These are phyloP conservation scores for Erodium trifolium DNA, from an alignment of 441 rosid genomes.

Conservation along the genomic window DNA sequence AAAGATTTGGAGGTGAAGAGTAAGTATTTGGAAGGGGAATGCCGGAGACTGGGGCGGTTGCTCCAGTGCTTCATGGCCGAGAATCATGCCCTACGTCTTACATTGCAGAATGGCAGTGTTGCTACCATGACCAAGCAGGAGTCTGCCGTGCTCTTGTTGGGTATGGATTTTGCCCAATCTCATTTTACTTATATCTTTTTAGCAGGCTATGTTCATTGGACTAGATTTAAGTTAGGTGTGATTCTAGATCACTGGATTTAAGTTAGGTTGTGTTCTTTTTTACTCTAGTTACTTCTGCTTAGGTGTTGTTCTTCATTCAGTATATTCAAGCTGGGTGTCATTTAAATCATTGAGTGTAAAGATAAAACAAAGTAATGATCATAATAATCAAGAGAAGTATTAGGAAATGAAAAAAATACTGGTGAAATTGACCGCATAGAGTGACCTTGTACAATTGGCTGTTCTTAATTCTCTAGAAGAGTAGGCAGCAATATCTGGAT, in stretches of 20 bases:
- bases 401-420: neutral
- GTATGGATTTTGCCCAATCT: slow-evolving; percentile 27
- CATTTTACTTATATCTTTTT: no score
- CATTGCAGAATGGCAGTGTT: slow-evolving; percentile 49
- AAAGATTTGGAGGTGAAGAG: slow-evolving; percentile 75
- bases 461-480: neutral
- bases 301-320: neutral
- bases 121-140: slow-evolving; percentile 81
- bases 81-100: slow-evolving; percentile 63
- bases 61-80: slow-evolving; percentile 68
- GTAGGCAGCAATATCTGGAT: neutral
- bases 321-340: neutral
- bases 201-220: no score
- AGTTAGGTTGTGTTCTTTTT: no score
- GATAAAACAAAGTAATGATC: neutral
- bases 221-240: no score
- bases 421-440: slow-evolving; percentile 2
- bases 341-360: neutral
- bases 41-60: slow-evolving; percentile 65
- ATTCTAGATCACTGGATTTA: neutral
- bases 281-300: neutral
- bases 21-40: slow-evolving; percentile 71
- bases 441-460: neutral
- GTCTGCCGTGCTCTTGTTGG: slow-evolving; percentile 99
- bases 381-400: neutral